Conservation (phyloP, 257 asterid genomes). For the Solanum chilense region DNA sequence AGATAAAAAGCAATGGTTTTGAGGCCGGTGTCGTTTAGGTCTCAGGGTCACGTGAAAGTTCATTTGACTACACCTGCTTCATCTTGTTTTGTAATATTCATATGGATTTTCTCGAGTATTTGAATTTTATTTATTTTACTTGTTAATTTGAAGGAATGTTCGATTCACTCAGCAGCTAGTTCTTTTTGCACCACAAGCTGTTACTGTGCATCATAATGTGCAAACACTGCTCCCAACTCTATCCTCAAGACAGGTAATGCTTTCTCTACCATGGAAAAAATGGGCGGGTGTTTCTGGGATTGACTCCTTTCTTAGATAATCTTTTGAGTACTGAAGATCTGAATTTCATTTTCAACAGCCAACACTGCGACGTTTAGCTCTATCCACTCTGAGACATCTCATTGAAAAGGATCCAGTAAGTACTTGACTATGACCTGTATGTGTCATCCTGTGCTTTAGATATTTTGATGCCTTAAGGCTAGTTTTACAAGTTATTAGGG, state of each 20-base stretch:
- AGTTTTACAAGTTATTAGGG: not conserved
- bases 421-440: constrained; percentile 7
- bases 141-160: constrained; percentile 53
- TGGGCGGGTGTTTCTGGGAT: not conserved
- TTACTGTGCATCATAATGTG: constrained; percentile 84
- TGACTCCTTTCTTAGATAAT: not conserved
- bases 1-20: not conserved
- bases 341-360: constrained; percentile 53
- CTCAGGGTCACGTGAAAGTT: not conserved
- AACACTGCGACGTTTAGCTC: constrained; percentile 80
- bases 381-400: constrained; percentile 92
- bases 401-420: constrained; percentile 98
- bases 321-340: constrained; percentile 8
- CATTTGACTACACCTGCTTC: not conserved
- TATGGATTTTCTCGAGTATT: not conserved
- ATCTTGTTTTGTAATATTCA: not conserved
- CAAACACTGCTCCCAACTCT: constrained; percentile 91
- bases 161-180: constrained; percentile 96
- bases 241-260: constrained; percentile 80
- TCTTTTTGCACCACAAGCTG: constrained; percentile 98
- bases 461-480: not conserved
- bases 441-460: constrained; percentile 1
- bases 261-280: not conserved
- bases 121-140: not conserved
- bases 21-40: not conserved